Conservation (phyloP, 1,284 basidiomycete genomes). For the Cryptococcus depauperatus region DNA sequence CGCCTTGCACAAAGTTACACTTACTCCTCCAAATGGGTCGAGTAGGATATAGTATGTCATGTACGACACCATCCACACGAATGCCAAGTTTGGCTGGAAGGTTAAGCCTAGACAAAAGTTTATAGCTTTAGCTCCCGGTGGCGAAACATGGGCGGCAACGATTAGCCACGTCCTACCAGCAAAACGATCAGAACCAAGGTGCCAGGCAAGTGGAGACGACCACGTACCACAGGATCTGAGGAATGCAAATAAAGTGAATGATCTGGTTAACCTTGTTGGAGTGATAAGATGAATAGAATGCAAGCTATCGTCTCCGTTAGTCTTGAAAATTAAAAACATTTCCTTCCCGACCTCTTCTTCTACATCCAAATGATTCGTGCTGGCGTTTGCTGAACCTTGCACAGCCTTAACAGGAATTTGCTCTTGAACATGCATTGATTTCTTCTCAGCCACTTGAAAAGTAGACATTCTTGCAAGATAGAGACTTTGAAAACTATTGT, state of each 20-base stretch:
- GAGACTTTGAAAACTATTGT: too few species aligned
- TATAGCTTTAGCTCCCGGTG: conserved; percentile 1
- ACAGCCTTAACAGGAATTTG: too few species aligned
- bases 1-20: conserved; percentile 45
- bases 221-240: conserved; percentile 66
- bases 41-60: conserved; percentile 65
- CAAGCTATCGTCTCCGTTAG: conserved; percentile 51
- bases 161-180: conserved; percentile 17
- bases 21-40: conserved; percentile 69
- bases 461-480: too few species aligned
- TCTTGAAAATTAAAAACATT: neutral
- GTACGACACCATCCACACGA: conserved; percentile 54
- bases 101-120: conserved; percentile 50
- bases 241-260: conserved; percentile 76
- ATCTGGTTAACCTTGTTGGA: conserved; percentile 65
- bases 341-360: conserved; percentile 26
- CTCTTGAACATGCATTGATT: too few species aligned
- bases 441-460: too few species aligned
- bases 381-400: too few species aligned
- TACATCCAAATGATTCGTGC: conserved; percentile 17
- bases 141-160: conserved; percentile 10
- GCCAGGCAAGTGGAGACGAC: conserved; percentile 1
- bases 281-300: conserved; percentile 85
- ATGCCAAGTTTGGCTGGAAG: conserved; percentile 60
- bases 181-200: neutral